A percentile compares a stretch with the other conserved stretches of the same genome.
phyloP scores from a whole-genome alignment of 352 stramenopile genomes.

The Globisporangium camurandrum region DNA sequence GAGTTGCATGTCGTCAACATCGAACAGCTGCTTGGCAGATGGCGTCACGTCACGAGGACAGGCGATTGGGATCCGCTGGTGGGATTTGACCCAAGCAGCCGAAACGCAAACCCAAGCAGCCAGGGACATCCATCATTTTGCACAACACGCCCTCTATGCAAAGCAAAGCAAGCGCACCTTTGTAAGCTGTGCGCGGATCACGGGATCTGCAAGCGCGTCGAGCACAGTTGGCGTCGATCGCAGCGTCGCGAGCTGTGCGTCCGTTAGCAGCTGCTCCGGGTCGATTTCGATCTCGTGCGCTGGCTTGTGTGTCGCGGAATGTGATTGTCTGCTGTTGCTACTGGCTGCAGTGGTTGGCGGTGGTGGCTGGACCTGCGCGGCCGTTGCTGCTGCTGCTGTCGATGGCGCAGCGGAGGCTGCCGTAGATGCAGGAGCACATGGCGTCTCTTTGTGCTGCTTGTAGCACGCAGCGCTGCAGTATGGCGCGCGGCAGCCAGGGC shows the following conservation, averaged over 20 bases:
- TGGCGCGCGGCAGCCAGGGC: constrained; percentile 48
- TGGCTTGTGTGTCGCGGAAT: constrained; percentile 1
- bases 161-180: constrained; percentile 25
- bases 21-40: background rate
- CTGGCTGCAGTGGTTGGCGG: background rate
- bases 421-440: constrained; percentile 23
- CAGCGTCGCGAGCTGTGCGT: constrained; percentile 41
- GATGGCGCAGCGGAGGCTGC: constrained; percentile 2
- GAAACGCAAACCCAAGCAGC: too few relatives aligned
- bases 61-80: background rate
- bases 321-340: constrained; percentile 1
- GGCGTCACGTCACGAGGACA: background rate
- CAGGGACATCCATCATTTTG: background rate
- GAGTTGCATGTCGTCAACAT: background rate
- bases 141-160: background rate
- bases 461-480: constrained; percentile 77
- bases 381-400: constrained; percentile 1
- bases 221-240: constrained; percentile 24
- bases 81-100: background rate
- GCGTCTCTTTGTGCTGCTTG: constrained; percentile 73
- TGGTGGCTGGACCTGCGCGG: background rate
- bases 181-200: constrained; percentile 33
- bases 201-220: constrained; percentile 38
- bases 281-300: constrained; percentile 25
- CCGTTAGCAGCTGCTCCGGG: constrained; percentile 31